These are phyloP conservation scores for Talaromyces sp. DNA, from an alignment of 2,329 filamentous ascomycete species.

Conservation along the genomic window DNA sequence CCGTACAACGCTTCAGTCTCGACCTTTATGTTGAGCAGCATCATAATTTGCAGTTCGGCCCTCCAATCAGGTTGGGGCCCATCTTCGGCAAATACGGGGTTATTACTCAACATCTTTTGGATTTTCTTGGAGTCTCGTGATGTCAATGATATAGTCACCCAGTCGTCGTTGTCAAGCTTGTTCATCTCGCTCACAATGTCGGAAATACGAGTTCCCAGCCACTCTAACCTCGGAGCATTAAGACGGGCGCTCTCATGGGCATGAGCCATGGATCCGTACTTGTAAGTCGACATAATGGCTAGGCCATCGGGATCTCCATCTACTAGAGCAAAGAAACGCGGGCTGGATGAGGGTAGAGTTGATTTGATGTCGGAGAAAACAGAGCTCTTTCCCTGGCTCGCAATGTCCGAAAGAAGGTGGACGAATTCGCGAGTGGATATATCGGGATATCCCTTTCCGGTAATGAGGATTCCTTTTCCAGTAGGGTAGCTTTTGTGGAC, in stretches of 20 bases:
- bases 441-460: slow-evolving; percentile 63
- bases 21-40: slow-evolving; percentile 57
- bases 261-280: slow-evolving; percentile 53
- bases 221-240: slow-evolving; percentile 45
- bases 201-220: slow-evolving; percentile 51
- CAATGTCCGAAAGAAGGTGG: slow-evolving; percentile 35
- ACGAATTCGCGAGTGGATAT: slow-evolving; percentile 52
- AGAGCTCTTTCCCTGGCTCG: background rate
- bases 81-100: slow-evolving; percentile 36
- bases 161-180: slow-evolving; percentile 13
- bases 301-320: slow-evolving; percentile 60
- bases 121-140: slow-evolving; percentile 51
- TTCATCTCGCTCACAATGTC: slow-evolving; percentile 29
- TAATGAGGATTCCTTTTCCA: slow-evolving; percentile 49
- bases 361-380: slow-evolving; percentile 7
- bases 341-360: slow-evolving; percentile 18
- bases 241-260: slow-evolving; percentile 47
- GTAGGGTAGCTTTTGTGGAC: slow-evolving; percentile 42
- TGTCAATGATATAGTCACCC: slow-evolving; percentile 42
- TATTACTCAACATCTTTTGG: slow-evolving; percentile 45
- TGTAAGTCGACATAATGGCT: slow-evolving; percentile 58
- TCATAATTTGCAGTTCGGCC: slow-evolving; percentile 53
- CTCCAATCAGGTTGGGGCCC: slow-evolving; percentile 43
- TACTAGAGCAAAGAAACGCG: slow-evolving; percentile 49
- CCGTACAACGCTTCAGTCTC: slow-evolving; percentile 55